Evolutionary conservation across 257 asterid species (phyloP), one percentile per base, ranked within the genome.

Genomic region (Jasminum sambac): DNA sequence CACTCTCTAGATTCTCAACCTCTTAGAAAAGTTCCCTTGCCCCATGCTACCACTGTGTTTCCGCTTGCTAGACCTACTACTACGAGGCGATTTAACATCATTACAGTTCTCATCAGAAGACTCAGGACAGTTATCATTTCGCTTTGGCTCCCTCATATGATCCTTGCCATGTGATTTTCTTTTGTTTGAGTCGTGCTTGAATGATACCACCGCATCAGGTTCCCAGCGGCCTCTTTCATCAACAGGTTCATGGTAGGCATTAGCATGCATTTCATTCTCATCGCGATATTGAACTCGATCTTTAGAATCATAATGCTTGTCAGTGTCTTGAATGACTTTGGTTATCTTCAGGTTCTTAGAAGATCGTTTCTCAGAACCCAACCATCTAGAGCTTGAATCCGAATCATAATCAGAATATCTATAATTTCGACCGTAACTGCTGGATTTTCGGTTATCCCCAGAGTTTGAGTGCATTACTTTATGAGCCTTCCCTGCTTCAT

Each of bases 171-270:
- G 46, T 60, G 68, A 67, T 41, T 70, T 69, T 73, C 52, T 59
- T 60, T 60, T 62, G 24, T 24, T 58, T 66, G 71, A 64, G 11
- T 41, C 38, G 57, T 34, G 61, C 59, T 70, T 60, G 39, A 5
- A 61, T 38, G 74, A 63, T 43, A 66, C 79, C 60, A 43, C 77
- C 57, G 68, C 42, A 7, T 78, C 77, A 5, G 89, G 83, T 72
- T 83, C 88, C 95, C 88, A 88, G 41, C 90, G 88, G 69, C 84
- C 95, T 74, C 88, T 82, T 55, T 64, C 34, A 23, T 72, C 81
- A 43, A 48, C 37, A 63, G 55, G 75, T 63, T 82, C 77, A 34
- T n/a, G 67, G 60, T 39, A n/a, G 39, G 66, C 65, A 57, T 60
- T 39, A 39, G 67, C 75, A 67, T 8, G 66, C n/a, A 52, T 68